Base-by-base conservation (phyloP, 768 basidiomycete species). In the Trametes gibbosa region DNA sequence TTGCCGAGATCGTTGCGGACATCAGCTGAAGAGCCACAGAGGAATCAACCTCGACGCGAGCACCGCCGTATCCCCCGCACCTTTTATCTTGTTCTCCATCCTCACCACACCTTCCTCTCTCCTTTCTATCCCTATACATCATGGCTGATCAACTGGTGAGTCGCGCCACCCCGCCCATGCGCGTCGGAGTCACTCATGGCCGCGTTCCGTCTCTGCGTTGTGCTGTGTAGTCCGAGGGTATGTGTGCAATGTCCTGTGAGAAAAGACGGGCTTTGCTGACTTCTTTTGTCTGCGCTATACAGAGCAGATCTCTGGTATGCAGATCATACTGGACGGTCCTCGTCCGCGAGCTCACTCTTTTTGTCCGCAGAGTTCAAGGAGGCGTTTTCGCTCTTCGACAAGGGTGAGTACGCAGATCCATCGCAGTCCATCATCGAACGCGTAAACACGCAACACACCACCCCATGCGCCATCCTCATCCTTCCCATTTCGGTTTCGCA, bases 381-480 rank as follows among this genome's bases (percentile, higher is more conserved):
- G 80, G 95, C 95, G 50, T 98, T 98, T 79, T 93, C 95, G 59
- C 83, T 98, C 21, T 98, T 98, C 74, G 94, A 97, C 80, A 95
- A 94, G 75, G 91, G 94, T 93, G 60, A 58, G 81, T 74, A 8
- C 25, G 35, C 52, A 19, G 41, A 40, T 50, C 50, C 48, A 51
- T 56, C 50, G 34, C 29, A 4, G 29, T 19, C 63, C 58, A 58
- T 58, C 48, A 16, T 51, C 35, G 37, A 39, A 13, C 24, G 39
- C 32, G 14, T 25, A n/a, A n/a, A n/a, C n/a, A 47, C 50, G 58
- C 34, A 17, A 13, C 45, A n/a, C n/a, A n/a, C 42, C 14, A 45
- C 25, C 42, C 9, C 47, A 46, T 48, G 53, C 48, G 17, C 62
- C 23, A 54, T 25, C 24, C 62, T 29, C 50, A 35, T 52, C 34